Evolutionary conservation across 2,329 filamentous ascomycete species (phyloP), one percentile per base, ranked within the genome.

Genomic region (Berkeleyomyces rouxiae): DNA sequence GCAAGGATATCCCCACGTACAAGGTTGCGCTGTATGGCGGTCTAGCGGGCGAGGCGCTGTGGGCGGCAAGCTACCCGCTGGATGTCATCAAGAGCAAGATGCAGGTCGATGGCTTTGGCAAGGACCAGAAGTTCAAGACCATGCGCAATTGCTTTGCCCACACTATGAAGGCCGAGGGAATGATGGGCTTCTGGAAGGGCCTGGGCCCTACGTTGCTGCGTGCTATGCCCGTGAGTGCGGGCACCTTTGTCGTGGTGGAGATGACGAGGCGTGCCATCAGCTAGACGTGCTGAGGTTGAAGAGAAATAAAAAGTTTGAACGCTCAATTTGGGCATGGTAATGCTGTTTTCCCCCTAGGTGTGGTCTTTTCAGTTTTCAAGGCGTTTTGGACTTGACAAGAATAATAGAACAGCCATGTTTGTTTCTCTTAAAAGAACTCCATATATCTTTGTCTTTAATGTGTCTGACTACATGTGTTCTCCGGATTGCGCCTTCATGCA

Each of bases 81-180:
- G 93, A 99, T 75, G 92, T 99, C 37, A 76, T 99, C 75, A 99
- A 99, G 87, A 96, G 90, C 76, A 97, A 96, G 82, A 96, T 97
- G 92, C 93, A 99, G 81, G 96, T 87, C 64, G 93, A 99, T 75
- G 91, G 88, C 0, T 93, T 96, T 71, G 90, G 88, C 3, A 66
- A 72, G 58, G 76, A 81, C 66, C 84, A 85, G 77, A 80, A 80
- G 71, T 99, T 87, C 75, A 82, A 77, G 72, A 85, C 78, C 63
- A 96, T 96, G 92, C 82, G 86, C 60, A 88, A 95, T 74, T 95
- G 89, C 76, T 95, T 97, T 74, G 81, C 78, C 64, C 84, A 95
- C 78, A 95, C 87, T 1, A 95, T 82, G 77, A 80, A 80, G 65
- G 78, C 75, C 4, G 90, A 95, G 74, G 93, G 93, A 0, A 70